Evolutionary conservation across 164 flowering plant species (phyloP).

Genomic region (Berberis vulgaris): DNA sequence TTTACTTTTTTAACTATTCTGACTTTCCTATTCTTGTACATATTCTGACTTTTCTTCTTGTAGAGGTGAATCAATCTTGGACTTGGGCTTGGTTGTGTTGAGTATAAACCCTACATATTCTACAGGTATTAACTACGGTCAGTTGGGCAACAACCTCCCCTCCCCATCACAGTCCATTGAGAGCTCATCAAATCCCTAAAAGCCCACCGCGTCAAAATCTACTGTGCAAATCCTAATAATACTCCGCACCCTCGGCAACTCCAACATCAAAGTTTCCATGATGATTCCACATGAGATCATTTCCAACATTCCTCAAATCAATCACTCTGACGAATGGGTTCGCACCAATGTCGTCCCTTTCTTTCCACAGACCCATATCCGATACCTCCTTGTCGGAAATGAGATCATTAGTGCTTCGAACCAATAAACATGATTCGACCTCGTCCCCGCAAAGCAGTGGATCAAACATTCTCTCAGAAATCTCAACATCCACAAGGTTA

Average conservation of each 20-base stretch:
- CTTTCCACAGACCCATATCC: constrained; percentile 53
- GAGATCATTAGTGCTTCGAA: constrained; percentile 46
- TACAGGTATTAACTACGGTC: constrained; percentile 69
- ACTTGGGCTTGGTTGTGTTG: too few relatives aligned
- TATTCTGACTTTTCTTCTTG: too few relatives aligned
- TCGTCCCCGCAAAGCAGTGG: constrained; percentile 68
- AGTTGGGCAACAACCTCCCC: constrained; percentile 79
- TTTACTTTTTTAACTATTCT: too few relatives aligned
- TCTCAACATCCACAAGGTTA: constrained; percentile 36
- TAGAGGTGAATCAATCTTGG: too few relatives aligned
- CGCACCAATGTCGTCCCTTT: constrained; percentile 47
- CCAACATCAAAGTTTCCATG: constrained; percentile 55
- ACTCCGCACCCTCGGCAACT: constrained; percentile 43
- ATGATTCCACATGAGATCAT: constrained; percentile 78
- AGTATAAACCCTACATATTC: too few relatives aligned
- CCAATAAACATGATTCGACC: constrained; percentile 32
- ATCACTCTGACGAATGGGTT: constrained; percentile 62
- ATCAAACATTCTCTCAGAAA: constrained; percentile 39
- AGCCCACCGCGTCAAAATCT: constrained; percentile 66
- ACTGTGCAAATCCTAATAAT: constrained; percentile 58
- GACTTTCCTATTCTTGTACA: too few relatives aligned
- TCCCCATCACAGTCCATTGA: constrained; percentile 42
- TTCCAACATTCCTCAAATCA: constrained; percentile 45
- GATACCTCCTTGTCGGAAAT: constrained; percentile 76
- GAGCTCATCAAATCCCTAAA: constrained; percentile 48